Base-by-base conservation (phyloP, 176 grass and related monocot genomes). In the Zizania latifolia region DNA sequence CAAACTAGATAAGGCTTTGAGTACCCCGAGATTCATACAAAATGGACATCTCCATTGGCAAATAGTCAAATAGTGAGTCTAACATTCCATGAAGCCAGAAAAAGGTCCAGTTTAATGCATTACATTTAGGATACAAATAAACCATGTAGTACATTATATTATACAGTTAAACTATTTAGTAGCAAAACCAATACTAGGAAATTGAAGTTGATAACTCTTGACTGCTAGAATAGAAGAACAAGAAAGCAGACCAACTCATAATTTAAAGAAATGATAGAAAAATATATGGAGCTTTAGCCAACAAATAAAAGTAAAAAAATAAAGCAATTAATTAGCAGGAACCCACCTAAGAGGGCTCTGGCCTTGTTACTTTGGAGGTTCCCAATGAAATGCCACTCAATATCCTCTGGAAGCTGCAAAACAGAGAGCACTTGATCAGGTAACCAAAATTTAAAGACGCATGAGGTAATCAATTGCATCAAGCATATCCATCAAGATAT, bases 281-380 rank as follows among this genome's bases (percentile, higher is more conserved):
- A n/a, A n/a, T n/a, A n/a, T n/a, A n/a, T n/a, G n/a, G n/a, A n/a
- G n/a, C n/a, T n/a, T n/a, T n/a, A n/a, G n/a, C n/a, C n/a, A n/a
- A n/a, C n/a, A n/a, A n/a, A n/a, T n/a, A n/a, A n/a, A n/a, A n/a
- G n/a, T n/a, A n/a, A n/a, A n/a, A n/a, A n/a, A n/a, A n/a, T n/a
- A n/a, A n/a, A n/a, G n/a, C n/a, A 53, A 53, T 53, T 53, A 53
- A 53, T 53, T 53, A 53, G 46, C 48, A 53, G 9, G 48, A 10
- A 88, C 84, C 26, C 40, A 94, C 95, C 84, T 68, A 98, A 75
- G 51, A 98, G 78, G 12, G 91, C 58, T 74, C 39, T 94, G 17
- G 81, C 91, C 92, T 98, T 98, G 76, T 98, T 98, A 69, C 95
- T 94, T 73, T 98, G 95, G 50, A 98, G 73, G 58, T 98, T 92